These are phyloP conservation scores for Saccharomyces mikatae DNA, from an alignment of 805 yeast species.

Conservation along the genomic window DNA sequence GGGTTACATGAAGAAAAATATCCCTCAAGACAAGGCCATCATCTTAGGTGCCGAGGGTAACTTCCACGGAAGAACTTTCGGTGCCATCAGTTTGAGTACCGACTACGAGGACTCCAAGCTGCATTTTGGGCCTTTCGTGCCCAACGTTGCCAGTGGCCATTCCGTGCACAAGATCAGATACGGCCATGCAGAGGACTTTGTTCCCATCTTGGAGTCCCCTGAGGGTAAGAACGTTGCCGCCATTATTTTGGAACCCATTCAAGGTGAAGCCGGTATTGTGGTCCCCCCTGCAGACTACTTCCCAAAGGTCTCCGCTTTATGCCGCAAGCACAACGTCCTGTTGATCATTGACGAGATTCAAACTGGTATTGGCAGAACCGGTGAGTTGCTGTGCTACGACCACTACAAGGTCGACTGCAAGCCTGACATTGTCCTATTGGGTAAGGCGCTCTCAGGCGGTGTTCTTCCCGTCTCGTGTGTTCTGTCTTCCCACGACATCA, in stretches of 20 bases:
- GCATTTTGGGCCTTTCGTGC: conserved; percentile 83
- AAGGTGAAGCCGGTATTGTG: conserved; percentile 97
- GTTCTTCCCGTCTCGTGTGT: conserved; percentile 89
- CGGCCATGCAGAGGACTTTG: conserved; percentile 81
- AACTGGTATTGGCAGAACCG: conserved; percentile 96
- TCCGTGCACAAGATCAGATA: conserved; percentile 53
- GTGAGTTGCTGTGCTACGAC: conserved; percentile 81
- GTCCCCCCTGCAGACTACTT: conserved; percentile 85
- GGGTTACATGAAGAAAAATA: conserved; percentile 87
- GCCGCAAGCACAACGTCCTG: conserved; percentile 76
- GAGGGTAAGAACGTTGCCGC: conserved; percentile 83
- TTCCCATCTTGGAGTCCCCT: conserved; percentile 67
- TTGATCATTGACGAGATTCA: conserved; percentile 95
- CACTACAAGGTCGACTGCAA: conserved; percentile 73
- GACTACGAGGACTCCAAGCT: conserved; percentile 80
- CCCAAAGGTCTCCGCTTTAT: conserved; percentile 58
- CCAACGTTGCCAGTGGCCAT: conserved; percentile 69
- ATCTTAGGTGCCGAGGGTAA: conserved; percentile 81
- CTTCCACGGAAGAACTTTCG: conserved; percentile 95
- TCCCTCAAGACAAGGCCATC: conserved; percentile 76
- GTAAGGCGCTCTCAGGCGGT: conserved; percentile 95
- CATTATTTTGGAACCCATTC: conserved; percentile 87
- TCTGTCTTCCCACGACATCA: conserved; percentile 78
- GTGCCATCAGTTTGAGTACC: conserved; percentile 91
- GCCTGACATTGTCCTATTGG: conserved; percentile 84